Conservation (phyloP, 345 rosid species). For the Boechera stricta region DNA sequence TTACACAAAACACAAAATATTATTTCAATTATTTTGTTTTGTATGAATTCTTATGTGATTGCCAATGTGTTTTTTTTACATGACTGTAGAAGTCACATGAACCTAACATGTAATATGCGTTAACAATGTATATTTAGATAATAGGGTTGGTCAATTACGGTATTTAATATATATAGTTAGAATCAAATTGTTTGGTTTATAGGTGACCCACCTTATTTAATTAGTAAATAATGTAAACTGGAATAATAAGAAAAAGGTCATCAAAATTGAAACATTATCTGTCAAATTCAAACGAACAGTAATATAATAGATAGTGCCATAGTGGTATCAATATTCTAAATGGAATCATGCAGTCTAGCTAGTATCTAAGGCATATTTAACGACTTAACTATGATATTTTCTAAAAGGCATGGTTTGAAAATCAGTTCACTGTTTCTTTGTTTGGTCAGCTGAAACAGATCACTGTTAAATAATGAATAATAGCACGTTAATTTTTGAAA, state of each 20-base stretch:
- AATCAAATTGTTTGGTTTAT: conserved; percentile 21
- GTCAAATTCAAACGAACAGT: conserved; percentile 2
- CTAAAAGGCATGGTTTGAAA: not conserved
- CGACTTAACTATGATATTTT: not conserved
- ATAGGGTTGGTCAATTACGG: conserved; percentile 9
- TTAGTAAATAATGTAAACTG: not conserved
- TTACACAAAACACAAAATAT: not conserved
- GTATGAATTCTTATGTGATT: not conserved
- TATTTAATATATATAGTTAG: conserved; percentile 7
- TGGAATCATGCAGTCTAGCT: not conserved
- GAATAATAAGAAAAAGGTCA: not conserved
- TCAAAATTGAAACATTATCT: not conserved
- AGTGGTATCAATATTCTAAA: not conserved
- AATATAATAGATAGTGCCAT: not conserved
- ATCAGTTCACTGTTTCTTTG: not conserved
- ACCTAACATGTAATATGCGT: conserved; percentile 9
- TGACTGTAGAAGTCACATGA: conserved; percentile 11
- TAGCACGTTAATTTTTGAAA: not conserved
- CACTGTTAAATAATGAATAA: conserved; percentile 6
- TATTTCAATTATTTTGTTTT: not conserved
- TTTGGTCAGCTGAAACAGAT: not conserved
- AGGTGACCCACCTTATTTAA: conserved; percentile 7
- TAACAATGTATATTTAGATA: conserved; percentile 11
- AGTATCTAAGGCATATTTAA: not conserved
- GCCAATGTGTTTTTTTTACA: not conserved